Conservation (phyloP, 495 filamentous ascomycete species). For the Hypoxylon cercidicola region DNA sequence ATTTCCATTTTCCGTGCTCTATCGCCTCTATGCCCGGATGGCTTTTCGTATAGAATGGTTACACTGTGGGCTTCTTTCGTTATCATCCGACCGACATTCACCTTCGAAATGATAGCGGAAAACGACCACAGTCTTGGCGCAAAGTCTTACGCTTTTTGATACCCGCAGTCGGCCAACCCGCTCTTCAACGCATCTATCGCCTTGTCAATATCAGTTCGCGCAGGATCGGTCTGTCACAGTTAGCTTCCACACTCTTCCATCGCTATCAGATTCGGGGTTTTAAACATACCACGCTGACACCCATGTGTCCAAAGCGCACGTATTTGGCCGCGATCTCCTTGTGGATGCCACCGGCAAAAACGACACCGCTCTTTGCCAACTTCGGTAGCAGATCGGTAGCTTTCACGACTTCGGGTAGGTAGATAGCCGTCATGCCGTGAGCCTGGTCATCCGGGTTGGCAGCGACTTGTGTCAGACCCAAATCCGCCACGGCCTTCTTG, state of each 20-base stretch:
- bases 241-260: slow-evolving; percentile 40
- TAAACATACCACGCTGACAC: slow-evolving; percentile 78
- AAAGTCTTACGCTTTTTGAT: slow-evolving; percentile 59
- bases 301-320: slow-evolving; percentile 88
- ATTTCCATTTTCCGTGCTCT: slow-evolving; percentile 23
- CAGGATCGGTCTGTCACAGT: slow-evolving; percentile 63
- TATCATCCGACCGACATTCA: slow-evolving; percentile 9
- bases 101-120: slow-evolving; percentile 1
- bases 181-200: slow-evolving; percentile 81
- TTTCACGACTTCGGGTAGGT: slow-evolving; percentile 84
- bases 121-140: neutral
- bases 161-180: slow-evolving; percentile 76
- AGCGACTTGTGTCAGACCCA: slow-evolving; percentile 89
- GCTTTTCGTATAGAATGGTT: slow-evolving; percentile 21
- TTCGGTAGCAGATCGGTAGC: slow-evolving; percentile 85
- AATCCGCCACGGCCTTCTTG: slow-evolving; percentile 78
- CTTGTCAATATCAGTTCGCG: slow-evolving; percentile 77
- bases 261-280: slow-evolving; percentile 51
- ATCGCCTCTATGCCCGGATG: slow-evolving; percentile 23
- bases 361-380: slow-evolving; percentile 86
- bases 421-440: slow-evolving; percentile 97
- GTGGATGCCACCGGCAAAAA: slow-evolving; percentile 95
- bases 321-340: slow-evolving; percentile 74
- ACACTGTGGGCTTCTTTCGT: slow-evolving; percentile 13
- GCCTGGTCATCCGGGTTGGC: slow-evolving; percentile 88